Evolutionary conservation across 1,284 basidiomycete genomes (phyloP).

Genomic region (Melanopsichium pennsylvanicum): DNA sequence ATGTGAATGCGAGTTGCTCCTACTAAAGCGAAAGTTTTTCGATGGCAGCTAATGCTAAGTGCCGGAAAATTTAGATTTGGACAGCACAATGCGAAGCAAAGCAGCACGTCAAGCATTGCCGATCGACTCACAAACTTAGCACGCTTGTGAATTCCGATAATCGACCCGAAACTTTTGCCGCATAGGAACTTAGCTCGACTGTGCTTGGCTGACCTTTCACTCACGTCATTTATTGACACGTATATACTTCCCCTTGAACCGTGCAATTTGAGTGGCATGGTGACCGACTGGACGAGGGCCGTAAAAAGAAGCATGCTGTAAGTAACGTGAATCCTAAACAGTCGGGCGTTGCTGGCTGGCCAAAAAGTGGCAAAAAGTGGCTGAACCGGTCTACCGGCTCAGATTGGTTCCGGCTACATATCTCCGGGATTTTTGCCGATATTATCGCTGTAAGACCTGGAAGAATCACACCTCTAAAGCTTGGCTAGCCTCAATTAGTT

Average conservation of each 20-base stretch:
- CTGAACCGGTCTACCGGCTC: too few relatives aligned
- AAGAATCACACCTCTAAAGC: too few relatives aligned
- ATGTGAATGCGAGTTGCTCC: neutral
- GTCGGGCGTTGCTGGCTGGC: neutral
- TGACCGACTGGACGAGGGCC: too few relatives aligned
- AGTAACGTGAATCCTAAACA: too few relatives aligned
- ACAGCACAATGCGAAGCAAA: neutral
- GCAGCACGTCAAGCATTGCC: constrained; percentile 1
- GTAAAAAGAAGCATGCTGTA: too few relatives aligned
- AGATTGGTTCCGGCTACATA: neutral
- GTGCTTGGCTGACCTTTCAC: too few relatives aligned
- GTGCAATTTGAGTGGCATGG: too few relatives aligned
- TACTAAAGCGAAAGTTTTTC: neutral
- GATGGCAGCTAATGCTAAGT: too few relatives aligned
- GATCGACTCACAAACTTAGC: neutral
- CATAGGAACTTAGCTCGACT: too few relatives aligned
- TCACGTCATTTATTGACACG: too few relatives aligned
- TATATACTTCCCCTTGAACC: too few relatives aligned
- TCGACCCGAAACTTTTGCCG: neutral
- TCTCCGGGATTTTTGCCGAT: neutral
- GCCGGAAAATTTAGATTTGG: neutral
- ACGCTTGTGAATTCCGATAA: neutral
- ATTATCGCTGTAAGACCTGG: neutral
- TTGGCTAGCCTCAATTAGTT: too few relatives aligned
- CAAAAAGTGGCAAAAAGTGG: neutral